Conservation (phyloP, 257 asterid species). For the Fraxinus pennsylvanica region DNA sequence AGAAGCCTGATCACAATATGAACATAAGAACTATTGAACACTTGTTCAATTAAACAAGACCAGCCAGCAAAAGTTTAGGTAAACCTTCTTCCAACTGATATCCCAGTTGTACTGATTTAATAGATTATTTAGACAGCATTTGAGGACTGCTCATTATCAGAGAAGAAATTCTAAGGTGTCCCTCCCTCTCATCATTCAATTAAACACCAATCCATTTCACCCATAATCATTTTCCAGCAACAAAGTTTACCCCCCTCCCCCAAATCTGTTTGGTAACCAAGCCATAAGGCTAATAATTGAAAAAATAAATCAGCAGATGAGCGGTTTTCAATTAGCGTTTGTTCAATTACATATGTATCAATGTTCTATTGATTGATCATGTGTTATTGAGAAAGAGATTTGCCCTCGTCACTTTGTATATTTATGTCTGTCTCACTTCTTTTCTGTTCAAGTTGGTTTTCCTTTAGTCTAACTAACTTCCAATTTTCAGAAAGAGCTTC, state of each 20-base stretch:
- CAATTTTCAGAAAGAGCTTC: neutral
- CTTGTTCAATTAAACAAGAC: slow-evolving; percentile 22
- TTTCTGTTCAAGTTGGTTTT: neutral
- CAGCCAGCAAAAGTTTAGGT: slow-evolving; percentile 13
- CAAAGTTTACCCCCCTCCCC: neutral
- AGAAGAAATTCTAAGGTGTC: slow-evolving; percentile 1
- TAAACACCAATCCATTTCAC: neutral
- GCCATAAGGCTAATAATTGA: neutral
- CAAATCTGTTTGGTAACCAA: neutral
- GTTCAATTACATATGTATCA: neutral
- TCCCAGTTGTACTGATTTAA: neutral
- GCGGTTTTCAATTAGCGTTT: neutral
- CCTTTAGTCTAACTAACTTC: neutral
- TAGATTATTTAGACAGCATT: neutral
- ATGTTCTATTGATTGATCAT: neutral
- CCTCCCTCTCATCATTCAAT: slow-evolving; percentile 1
- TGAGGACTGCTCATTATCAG: neutral
- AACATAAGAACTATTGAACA: slow-evolving; percentile 23
- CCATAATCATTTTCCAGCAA: neutral
- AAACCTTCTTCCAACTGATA: slow-evolving; percentile 10
- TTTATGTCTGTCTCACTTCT: neutral
- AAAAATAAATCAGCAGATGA: neutral
- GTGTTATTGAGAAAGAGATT: neutral
- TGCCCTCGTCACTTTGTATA: neutral
- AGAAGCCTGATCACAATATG: slow-evolving; percentile 80